Base-by-base conservation (phyloP, 208 protist species). In the Endotrypanum monterogeii region DNA sequence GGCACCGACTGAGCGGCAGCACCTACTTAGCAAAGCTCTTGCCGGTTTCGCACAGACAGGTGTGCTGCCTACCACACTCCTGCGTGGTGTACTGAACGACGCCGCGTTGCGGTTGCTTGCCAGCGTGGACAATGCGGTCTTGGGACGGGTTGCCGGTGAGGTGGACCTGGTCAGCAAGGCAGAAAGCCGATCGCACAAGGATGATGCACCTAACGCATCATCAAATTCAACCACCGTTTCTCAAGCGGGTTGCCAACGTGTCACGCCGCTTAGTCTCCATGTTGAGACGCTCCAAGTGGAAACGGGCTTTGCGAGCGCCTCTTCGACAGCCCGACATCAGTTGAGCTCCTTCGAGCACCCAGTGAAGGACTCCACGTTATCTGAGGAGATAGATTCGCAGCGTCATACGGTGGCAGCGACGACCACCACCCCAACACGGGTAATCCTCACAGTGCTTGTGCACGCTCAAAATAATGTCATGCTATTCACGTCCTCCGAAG, bases 31-130 rank as follows among this genome's bases (percentile, higher is more conserved):
- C n/a, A 54, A 52, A 14, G 70, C 55, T 11, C 66, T 81, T 18
- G 57, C 67, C 57, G 76, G 76, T 16, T 81, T 81, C 37, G 14
- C 63, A 28, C 52, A 72, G 56, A 62, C 76, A 2, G 76, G 76
- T 41, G 71, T 81, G 37, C 57, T 81, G 55, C 54, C 71, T 4
- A 73, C 71, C 16, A 73, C 70, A 50, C 71, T 73, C 50, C 70
- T 81, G 55, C 71, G 76, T 32, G 56, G 76, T 30, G 70, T 76
- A 37, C 54, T 81, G 71, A 81, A 81, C 51, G 76, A 81, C 41
- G 76, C 76, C 1, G 76, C 76, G 30, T 57, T 81, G 76, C 76
- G 76, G 48, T n/a, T 81, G 55, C 54, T 81, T 35, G 63, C 65
- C 35, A 81, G 76, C 50, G 76, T 81, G 3, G 76, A 81, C 66